Percentiles rank a stretch among this genome's conserved stretches.
Conservation (phyloP, 2,329 filamentous ascomycete species). For the Fusarium camptoceras region DNA sequence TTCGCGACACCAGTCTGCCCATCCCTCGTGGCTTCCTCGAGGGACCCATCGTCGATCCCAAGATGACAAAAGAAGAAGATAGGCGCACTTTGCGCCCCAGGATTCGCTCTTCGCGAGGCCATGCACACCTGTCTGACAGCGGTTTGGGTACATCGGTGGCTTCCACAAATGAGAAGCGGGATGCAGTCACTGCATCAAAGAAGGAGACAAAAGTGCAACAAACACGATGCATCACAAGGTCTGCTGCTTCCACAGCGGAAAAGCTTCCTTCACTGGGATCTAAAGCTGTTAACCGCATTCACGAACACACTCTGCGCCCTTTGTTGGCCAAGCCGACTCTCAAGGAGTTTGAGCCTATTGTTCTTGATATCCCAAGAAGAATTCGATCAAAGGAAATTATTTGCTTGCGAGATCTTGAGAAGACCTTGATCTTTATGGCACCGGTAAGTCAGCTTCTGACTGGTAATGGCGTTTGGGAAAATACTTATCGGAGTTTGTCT, state of each 20-base stretch:
- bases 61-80: constrained; percentile 60
- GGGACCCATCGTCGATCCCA: constrained; percentile 64
- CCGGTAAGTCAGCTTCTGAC: constrained; percentile 82
- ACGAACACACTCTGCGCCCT: constrained; percentile 81
- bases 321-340: constrained; percentile 78
- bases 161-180: constrained; percentile 66
- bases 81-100: constrained; percentile 66
- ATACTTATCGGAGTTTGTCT: constrained; percentile 76
- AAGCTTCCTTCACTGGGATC: constrained; percentile 72
- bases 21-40: constrained; percentile 70
- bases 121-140: constrained; percentile 79
- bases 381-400: constrained; percentile 88
- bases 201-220: constrained; percentile 55
- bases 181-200: constrained; percentile 55
- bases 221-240: constrained; percentile 67
- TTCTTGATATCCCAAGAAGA: constrained; percentile 81
- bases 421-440: constrained; percentile 89
- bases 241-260: constrained; percentile 62
- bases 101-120: constrained; percentile 70
- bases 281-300: constrained; percentile 80
- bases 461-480: constrained; percentile 68
- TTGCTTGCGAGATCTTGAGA: constrained; percentile 93
- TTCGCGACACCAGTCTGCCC: constrained; percentile 68
- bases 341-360: constrained; percentile 83
- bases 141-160: constrained; percentile 86